Percentiles rank a stretch among this genome's conserved stretches.
These are phyloP conservation scores for Parachaetomium inaequale DNA, from an alignment of 495 filamentous ascomycete genomes.

Conservation along the genomic window DNA sequence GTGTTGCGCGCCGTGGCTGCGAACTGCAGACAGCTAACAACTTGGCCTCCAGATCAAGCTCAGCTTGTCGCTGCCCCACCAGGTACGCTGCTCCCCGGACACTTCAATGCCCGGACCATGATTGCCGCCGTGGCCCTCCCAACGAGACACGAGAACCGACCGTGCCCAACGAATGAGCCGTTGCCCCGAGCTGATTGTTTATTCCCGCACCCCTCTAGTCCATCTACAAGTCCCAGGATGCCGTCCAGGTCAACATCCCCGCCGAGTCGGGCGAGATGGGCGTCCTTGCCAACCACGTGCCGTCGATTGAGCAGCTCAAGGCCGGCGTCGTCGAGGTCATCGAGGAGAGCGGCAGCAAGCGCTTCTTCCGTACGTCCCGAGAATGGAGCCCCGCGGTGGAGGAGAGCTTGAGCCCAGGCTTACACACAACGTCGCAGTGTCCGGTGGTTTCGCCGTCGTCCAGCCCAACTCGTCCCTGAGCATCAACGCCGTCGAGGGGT, in stretches of 20 bases:
- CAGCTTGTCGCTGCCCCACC: conserved; percentile 93
- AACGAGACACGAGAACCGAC: not conserved
- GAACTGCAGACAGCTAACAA: conserved; percentile 21
- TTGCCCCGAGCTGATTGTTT: conserved; percentile 35
- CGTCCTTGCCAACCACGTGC: conserved; percentile 97
- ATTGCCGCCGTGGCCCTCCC: not conserved
- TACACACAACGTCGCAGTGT: conserved; percentile 55
- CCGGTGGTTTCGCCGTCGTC: conserved; percentile 94
- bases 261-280: conserved; percentile 99
- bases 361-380: conserved; percentile 85
- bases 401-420: conserved; percentile 13
- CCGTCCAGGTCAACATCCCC: conserved; percentile 96
- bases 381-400: too few relatives aligned
- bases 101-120: not conserved
- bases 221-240: conserved; percentile 59
- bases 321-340: conserved; percentile 92
- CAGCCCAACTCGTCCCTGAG: conserved; percentile 92
- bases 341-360: conserved; percentile 87
- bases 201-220: conserved; percentile 49
- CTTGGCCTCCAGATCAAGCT: conserved; percentile 77
- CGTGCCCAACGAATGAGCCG: not conserved
- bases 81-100: conserved; percentile 60
- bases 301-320: conserved; percentile 97
- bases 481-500: conserved; percentile 97
- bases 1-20: not conserved